Conservation (phyloP, 2,329 filamentous ascomycete species). For the Sporothrix brasiliensis region DNA sequence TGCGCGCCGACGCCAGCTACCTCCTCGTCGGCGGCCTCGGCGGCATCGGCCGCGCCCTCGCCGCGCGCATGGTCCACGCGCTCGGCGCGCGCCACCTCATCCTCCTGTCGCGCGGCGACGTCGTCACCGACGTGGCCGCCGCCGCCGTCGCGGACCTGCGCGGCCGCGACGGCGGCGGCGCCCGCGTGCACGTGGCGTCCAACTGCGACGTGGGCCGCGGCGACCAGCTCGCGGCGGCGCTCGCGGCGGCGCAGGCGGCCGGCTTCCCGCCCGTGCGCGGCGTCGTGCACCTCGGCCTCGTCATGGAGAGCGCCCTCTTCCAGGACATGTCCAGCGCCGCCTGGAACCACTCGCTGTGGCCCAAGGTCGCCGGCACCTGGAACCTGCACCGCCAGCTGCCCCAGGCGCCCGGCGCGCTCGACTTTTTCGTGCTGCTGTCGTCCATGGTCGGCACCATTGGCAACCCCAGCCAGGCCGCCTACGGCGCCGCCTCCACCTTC, state of each 20-base stretch:
- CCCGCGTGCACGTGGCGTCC: constrained; percentile 27
- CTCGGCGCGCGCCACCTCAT: constrained; percentile 35
- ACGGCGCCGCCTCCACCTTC: constrained; percentile 49
- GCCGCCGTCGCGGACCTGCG: constrained; percentile 30
- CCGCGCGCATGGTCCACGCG: constrained; percentile 38
- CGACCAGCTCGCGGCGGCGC: constrained; percentile 31
- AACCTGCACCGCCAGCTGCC: constrained; percentile 44
- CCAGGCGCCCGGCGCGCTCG: constrained; percentile 34
- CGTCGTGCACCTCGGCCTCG: constrained; percentile 34
- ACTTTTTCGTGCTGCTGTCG: constrained; percentile 47
- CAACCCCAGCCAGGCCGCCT: constrained; percentile 47
- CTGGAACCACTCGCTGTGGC: constrained; percentile 35
- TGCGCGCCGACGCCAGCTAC: constrained; percentile 36
- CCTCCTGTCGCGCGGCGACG: constrained; percentile 33
- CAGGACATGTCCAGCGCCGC: constrained; percentile 34
- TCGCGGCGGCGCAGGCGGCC: constrained; percentile 18
- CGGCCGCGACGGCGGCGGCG: constrained; percentile 25
- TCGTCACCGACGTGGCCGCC: constrained; percentile 26
- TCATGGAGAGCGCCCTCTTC: constrained; percentile 36
- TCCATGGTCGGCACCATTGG: constrained; percentile 45
- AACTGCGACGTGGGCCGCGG: constrained; percentile 34
- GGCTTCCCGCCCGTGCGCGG: constrained; percentile 35
- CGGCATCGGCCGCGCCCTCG: constrained; percentile 39
- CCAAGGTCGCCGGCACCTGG: constrained; percentile 47
- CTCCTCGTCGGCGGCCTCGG: constrained; percentile 41